Evolutionary conservation across 768 basidiomycete genomes (phyloP), one percentile per base, ranked within the genome.

Genomic region (Daedalea quercina): DNA sequence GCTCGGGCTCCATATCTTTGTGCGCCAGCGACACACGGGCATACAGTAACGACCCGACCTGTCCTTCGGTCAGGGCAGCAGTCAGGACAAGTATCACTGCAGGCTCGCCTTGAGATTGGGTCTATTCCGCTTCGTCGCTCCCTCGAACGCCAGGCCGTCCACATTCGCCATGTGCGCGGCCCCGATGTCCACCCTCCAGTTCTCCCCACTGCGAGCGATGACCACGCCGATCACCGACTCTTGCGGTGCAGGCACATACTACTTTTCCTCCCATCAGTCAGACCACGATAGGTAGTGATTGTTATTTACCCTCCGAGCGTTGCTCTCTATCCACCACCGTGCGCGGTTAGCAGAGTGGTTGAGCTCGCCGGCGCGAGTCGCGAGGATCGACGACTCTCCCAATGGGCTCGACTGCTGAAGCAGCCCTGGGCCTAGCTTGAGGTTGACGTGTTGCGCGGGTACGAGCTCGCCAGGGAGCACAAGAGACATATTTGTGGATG

Each of bases 1-100:
- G 73, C 64, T 99, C 96, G 1, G 96, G 94, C 51, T 99, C 96
- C 90, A 97, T 94, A 67, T 98, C 94, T 63, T 93, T 90, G 63
- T 94, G 92, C 4, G 96, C 94, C 20, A 95, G 73, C 13, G 93
- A 93, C 26, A 99, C 85, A 23, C 94, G 82, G 0, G 93, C 93
- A 66, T 95, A 98, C 1, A 99, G 79, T 28, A 97, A 70, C 3
- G 87, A 81, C 25, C 95, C 95, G 44, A 97, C 84, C 95, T 97
- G 12, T 53, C 57, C 50, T 40, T 35, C 41, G 44, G 20, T 40
- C 15, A 42, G 11, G 9, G 8, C 33, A 54, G 44, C 50, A 49
- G 28, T 17, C 17, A 17, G n/a, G 24, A 37, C 28, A 22, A 13
- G 20, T 23, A 53, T 15, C 46, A 26, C 25, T 47, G 17, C 9